Percentiles rank a stretch among this genome's conserved stretches.
These are phyloP conservation scores for Hericium coralloides DNA, from an alignment of 768 basidiomycete species.

Conservation along the genomic window DNA sequence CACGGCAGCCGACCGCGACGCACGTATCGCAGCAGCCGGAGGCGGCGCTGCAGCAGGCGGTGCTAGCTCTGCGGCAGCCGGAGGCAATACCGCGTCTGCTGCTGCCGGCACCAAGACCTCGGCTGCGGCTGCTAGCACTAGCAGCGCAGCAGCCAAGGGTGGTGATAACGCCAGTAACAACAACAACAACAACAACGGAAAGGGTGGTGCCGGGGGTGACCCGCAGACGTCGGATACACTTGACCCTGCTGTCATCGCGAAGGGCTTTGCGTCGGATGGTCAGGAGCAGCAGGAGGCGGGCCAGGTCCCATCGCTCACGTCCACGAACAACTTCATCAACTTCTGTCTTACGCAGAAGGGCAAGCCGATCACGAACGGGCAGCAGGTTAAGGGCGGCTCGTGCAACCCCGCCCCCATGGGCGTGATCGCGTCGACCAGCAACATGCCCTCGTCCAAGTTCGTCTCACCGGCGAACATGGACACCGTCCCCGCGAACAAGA, in stretches of 20 bases:
- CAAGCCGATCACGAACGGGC: slow-evolving; percentile 37
- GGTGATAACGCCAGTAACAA: neutral
- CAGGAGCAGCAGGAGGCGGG: slow-evolving; percentile 28
- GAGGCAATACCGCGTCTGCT: neutral
- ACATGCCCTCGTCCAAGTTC: slow-evolving; percentile 44
- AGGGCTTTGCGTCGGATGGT: slow-evolving; percentile 41
- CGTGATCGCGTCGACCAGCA: slow-evolving; percentile 31
- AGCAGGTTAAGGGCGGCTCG: slow-evolving; percentile 27
- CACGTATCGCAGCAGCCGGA: slow-evolving; percentile 34
- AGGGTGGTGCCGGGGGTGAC: neutral
- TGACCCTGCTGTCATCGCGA: slow-evolving; percentile 35
- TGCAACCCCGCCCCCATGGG: slow-evolving; percentile 33
- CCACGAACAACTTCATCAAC: slow-evolving; percentile 62
- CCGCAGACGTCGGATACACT: slow-evolving; percentile 18
- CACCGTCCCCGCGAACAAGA: slow-evolving; percentile 29
- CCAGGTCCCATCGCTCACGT: slow-evolving; percentile 43
- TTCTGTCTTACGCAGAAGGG: slow-evolving; percentile 29
- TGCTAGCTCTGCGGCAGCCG: neutral
- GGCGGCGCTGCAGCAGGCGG: neutral
- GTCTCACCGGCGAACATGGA: slow-evolving; percentile 29
- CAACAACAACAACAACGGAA: neutral
- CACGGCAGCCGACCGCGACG: slow-evolving; percentile 35
- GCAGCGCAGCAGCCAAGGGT: neutral
- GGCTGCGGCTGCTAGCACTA: neutral
- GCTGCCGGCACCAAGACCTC: neutral